Evolutionary conservation across 768 basidiomycete genomes (phyloP), one percentile per base, ranked within the genome.

Genomic region (Phaeotremella fagi): DNA sequence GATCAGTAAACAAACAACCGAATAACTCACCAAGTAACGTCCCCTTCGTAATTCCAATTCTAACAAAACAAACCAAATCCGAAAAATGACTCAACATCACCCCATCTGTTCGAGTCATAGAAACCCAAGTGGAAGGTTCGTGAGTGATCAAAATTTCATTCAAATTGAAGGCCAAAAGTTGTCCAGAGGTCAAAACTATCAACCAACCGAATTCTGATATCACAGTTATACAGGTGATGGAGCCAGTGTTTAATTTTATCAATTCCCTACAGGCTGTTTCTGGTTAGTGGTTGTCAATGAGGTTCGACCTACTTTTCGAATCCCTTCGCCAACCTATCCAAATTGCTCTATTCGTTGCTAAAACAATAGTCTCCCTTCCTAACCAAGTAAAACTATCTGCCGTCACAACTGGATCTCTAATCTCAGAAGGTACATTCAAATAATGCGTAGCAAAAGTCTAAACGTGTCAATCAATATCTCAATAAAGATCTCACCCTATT

Each of bases 181-280:
- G 20, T 1, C 64, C 63, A 4, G 63, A 60, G 2, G 45, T 37
- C 6, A 65, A 15, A 6, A 71, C 61, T 16, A 71, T 43, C 14
- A 68, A 31, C 69, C 63, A 63, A 15, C 58, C 57, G 35, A 71
- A 71, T 26, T 71, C 69, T 3, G 63, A 61, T 0, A 71, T 55
- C 23, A 66, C 43, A 3, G 66, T 43, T 0, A 71, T 36, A 12
- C 56, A 27, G 2, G 52, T 52, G 33, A 68, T 61, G 28, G 52
- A 45, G 15, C 63, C 63, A 15, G 50, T 20, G n/a, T 54, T 37
- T 15, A 68, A 52, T 7, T 48, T 29, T 23, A 71, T 49, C 18
- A 71, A 46, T 33, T 67, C 61, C 11, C 62, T 59, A 18, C 54
- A 62, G 3, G 66, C 69, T 70, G 47, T 27, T 12, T 31, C 7